Evolutionary conservation across 108 stramenopile genomes (phyloP).

Genomic region (Seminavis robusta): DNA sequence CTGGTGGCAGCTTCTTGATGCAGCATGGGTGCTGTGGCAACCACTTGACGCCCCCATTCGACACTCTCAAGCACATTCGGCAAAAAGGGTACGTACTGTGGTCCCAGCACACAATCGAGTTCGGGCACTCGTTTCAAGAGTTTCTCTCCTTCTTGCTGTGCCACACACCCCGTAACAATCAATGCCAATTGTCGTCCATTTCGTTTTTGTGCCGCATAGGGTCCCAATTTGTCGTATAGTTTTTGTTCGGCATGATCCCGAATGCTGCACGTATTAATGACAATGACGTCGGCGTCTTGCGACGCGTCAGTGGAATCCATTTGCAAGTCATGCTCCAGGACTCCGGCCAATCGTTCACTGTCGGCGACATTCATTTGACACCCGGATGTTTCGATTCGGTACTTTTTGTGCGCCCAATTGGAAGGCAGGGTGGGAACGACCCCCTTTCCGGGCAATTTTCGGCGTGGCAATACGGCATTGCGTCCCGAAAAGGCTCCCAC

Average conservation of each 20-base stretch:
- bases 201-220: slow-evolving; percentile 49
- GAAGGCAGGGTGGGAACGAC: slow-evolving; percentile 20
- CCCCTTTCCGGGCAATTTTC: slow-evolving; percentile 43
- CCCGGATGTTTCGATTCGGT: slow-evolving; percentile 76
- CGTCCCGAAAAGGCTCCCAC: slow-evolving; percentile 30
- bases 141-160: slow-evolving; percentile 86
- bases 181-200: slow-evolving; percentile 59
- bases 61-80: slow-evolving; percentile 58
- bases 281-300: slow-evolving; percentile 53
- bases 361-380: slow-evolving; percentile 97
- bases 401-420: slow-evolving; percentile 13
- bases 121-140: slow-evolving; percentile 76
- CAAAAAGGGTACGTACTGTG: slow-evolving; percentile 77
- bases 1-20: slow-evolving; percentile 16
- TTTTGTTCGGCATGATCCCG: slow-evolving; percentile 90
- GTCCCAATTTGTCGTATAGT: slow-evolving; percentile 65
- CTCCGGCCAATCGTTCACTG: slow-evolving; percentile 86
- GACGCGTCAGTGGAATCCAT: slow-evolving; percentile 10
- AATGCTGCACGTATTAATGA: slow-evolving; percentile 84
- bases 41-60: slow-evolving; percentile 62
- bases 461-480: slow-evolving; percentile 24
- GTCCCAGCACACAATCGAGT: slow-evolving; percentile 79
- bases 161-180: slow-evolving; percentile 87
- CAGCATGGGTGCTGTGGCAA: slow-evolving; percentile 64
- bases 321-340: slow-evolving; percentile 61